Base-by-base conservation (phyloP, 345 rosid species). In the Populus davidiana region DNA sequence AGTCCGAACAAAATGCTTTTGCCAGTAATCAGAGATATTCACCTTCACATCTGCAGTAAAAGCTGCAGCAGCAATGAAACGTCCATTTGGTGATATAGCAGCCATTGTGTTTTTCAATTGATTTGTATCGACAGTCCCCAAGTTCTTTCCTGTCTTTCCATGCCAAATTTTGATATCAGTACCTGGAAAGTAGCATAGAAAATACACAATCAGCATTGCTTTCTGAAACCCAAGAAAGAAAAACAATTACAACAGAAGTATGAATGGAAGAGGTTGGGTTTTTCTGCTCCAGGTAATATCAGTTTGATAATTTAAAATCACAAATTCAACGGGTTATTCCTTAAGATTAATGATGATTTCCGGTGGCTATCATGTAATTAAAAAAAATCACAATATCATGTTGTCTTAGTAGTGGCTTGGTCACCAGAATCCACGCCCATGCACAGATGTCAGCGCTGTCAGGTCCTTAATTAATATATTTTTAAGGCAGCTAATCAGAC, bases 31-130 rank as follows among this genome's bases (percentile, higher is more conserved):
- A 69, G 23, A 69, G 61, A 70, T 21, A 52, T 35, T 82, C 71
- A 96, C 99, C 97, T 96, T 96, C 70, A 96, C 99, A 88, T 94
- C 98, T 13, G 99, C 99, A 39, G 98, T 93, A 85, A 96, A 96
- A 47, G 99, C 98, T 47, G 99, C 99, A 62, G 98, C 97, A 75
- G 99, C 98, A 85, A 96, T 69, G 77, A 96, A 96, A 43, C 97
- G 98, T 39, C 99, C 99, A 89, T 94, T 91, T 63, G 99, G 97
- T 68, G 99, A 96, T 76, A 96, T 81, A 72, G 91, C 84, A 77
- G 94, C 95, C 97, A 91, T 96, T 74, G 80, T 87, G 81, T 96
- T 96, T 84, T 93, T 96, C 88, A 96, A 85, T 79, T 94, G 99
- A 87, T 96, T 96, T 77, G 99, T 91, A 83, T 96, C 99, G 23